Conservation (phyloP, 495 filamentous ascomycete species). For the Echria macrotheca region DNA sequence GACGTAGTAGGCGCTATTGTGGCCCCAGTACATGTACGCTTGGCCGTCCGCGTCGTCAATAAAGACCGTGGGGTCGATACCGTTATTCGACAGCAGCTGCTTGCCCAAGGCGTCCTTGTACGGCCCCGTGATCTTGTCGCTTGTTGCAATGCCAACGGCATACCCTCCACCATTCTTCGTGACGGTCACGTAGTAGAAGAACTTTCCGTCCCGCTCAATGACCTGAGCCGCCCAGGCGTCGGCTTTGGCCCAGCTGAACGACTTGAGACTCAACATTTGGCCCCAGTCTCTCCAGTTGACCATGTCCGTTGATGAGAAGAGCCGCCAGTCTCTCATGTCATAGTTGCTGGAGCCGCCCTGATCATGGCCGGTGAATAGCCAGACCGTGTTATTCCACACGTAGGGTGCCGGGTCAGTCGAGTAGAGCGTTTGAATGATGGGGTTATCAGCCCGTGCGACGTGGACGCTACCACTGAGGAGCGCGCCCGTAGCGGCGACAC, state of each 20-base stretch:
- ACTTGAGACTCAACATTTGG: constrained; percentile 9
- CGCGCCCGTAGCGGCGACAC: constrained; percentile 6
- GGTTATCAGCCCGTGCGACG: constrained; percentile 14
- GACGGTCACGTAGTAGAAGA: constrained; percentile 29
- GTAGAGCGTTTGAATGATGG: constrained; percentile 23
- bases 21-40: constrained; percentile 20
- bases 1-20: constrained; percentile 22
- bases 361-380: constrained; percentile 30
- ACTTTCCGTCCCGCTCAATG: constrained; percentile 26
- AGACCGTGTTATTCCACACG: constrained; percentile 26
- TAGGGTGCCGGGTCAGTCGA: constrained; percentile 29
- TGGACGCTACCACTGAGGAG: constrained; percentile 6
- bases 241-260: constrained; percentile 13
- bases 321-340: constrained; percentile 27
- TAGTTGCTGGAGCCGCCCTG: constrained; percentile 21
- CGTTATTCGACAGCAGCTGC: constrained; percentile 23
- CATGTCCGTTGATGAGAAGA: constrained; percentile 28
- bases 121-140: constrained; percentile 25
- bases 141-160: constrained; percentile 25
- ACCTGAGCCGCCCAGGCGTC: constrained; percentile 22
- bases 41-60: constrained; percentile 16
- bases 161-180: constrained; percentile 18
- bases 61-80: constrained; percentile 21
- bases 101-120: constrained; percentile 27
- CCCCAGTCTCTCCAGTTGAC: constrained; percentile 29